Evolutionary conservation across 768 basidiomycete genomes (phyloP).

Genomic region (Ramaria rubella): DNA sequence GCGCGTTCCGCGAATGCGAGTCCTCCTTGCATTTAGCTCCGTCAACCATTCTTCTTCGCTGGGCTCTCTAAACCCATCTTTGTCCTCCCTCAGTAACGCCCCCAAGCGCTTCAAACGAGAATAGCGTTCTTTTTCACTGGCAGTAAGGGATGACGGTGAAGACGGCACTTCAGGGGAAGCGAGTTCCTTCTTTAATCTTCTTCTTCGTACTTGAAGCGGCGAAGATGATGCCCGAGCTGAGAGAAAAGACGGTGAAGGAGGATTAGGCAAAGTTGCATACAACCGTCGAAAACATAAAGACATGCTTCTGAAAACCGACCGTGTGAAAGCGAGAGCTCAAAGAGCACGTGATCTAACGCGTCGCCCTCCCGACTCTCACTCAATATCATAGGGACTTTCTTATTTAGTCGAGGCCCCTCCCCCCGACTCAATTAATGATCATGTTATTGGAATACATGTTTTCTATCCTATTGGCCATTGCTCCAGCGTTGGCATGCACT

Average conservation of each 20-base stretch:
- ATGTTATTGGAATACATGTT: neutral
- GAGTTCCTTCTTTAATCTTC: slow-evolving; percentile 45
- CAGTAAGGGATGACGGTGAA: slow-evolving; percentile 48
- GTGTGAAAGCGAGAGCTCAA: neutral
- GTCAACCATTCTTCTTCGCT: slow-evolving; percentile 56
- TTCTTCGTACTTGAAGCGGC: slow-evolving; percentile 65
- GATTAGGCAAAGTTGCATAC: slow-evolving; percentile 27
- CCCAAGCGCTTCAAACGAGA: slow-evolving; percentile 50
- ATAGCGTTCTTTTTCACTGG: slow-evolving; percentile 57
- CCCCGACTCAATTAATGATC: neutral
- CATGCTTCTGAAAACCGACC: neutral
- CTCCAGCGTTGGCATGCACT: neutral
- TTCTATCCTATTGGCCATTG: neutral
- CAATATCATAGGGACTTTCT: neutral
- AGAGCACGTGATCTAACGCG: neutral
- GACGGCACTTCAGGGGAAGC: slow-evolving; percentile 23
- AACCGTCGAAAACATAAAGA: slow-evolving; percentile 30
- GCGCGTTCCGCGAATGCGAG: slow-evolving; percentile 61
- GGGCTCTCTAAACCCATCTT: slow-evolving; percentile 26
- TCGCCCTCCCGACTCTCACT: neutral
- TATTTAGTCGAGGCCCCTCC: neutral
- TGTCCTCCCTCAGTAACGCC: slow-evolving; percentile 33
- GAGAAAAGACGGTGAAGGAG: slow-evolving; percentile 32
- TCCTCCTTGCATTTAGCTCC: slow-evolving; percentile 46
- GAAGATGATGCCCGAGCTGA: slow-evolving; percentile 62